Evolutionary conservation across 345 rosid genomes (phyloP).

Genomic region (Dovyalis caffra): DNA sequence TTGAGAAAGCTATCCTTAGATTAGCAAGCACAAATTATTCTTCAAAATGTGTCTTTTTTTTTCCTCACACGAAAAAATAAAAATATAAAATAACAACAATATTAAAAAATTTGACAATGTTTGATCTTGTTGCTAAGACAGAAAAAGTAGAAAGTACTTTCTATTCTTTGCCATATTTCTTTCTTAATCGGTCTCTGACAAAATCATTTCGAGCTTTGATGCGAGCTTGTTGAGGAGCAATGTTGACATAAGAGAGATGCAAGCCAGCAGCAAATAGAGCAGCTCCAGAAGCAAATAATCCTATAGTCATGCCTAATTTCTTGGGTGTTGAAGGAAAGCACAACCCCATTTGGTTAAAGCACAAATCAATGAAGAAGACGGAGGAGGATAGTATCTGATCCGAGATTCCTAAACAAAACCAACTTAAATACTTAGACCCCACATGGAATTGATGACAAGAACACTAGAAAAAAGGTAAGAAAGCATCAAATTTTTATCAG

Average conservation of each 20-base stretch:
- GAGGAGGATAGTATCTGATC: too few relatives aligned
- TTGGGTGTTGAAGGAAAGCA: slow-evolving; percentile 65
- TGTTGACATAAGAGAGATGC: slow-evolving; percentile 47
- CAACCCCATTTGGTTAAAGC: slow-evolving; percentile 35
- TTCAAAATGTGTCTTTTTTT: too few relatives aligned
- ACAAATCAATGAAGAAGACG: too few relatives aligned
- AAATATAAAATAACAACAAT: too few relatives aligned
- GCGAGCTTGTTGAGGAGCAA: slow-evolving; percentile 73
- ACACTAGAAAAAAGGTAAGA: background rate
- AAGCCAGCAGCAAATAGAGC: slow-evolving; percentile 48
- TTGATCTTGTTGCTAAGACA: too few relatives aligned
- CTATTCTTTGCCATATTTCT: slow-evolving; percentile 46
- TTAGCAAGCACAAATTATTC: too few relatives aligned
- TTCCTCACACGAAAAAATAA: too few relatives aligned
- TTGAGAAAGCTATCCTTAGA: too few relatives aligned
- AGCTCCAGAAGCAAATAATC: slow-evolving; percentile 52
- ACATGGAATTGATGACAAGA: too few relatives aligned
- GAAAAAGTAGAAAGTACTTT: too few relatives aligned
- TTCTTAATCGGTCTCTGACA: slow-evolving; percentile 55
- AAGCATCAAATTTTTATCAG: background rate
- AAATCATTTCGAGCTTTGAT: slow-evolving; percentile 72
- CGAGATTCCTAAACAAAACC: too few relatives aligned
- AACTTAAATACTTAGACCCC: background rate
- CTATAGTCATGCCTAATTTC: slow-evolving; percentile 59
- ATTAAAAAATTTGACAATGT: too few relatives aligned